Conservation (phyloP, 1,284 basidiomycete species). For the Earliella scabrosa region DNA sequence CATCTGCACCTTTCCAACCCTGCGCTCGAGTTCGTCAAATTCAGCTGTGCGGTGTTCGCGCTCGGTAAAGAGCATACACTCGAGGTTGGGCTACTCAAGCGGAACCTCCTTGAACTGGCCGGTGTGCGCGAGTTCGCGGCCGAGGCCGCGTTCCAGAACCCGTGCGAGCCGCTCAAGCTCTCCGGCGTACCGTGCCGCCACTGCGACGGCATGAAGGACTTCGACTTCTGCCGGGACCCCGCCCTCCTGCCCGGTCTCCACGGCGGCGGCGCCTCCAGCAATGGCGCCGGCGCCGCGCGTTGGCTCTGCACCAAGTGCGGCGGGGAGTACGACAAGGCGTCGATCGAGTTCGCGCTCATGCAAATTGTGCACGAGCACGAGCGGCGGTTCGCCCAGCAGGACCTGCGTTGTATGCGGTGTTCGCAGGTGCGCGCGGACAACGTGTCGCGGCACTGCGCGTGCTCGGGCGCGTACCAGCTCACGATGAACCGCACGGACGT, state of each 20-base stretch:
- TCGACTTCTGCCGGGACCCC: conserved; percentile 95
- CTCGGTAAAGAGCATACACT: conserved; percentile 81
- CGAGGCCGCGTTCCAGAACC: conserved; percentile 88
- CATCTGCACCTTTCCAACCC: conserved; percentile 79
- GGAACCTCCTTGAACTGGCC: conserved; percentile 89
- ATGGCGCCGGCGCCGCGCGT: conserved; percentile 38
- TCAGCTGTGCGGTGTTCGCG: conserved; percentile 80
- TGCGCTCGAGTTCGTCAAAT: conserved; percentile 91
- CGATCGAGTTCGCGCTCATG: conserved; percentile 88
- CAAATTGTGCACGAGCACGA: conserved; percentile 77
- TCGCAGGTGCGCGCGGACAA: conserved; percentile 89
- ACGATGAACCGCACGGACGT: conserved; percentile 74
- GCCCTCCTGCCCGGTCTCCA: conserved; percentile 74
- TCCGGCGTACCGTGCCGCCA: conserved; percentile 89
- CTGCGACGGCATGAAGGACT: conserved; percentile 89
- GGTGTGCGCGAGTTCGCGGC: conserved; percentile 87
- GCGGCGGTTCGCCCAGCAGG: conserved; percentile 85
- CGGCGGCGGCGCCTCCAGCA: conserved; percentile 34
- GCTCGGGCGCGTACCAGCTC: conserved; percentile 84
- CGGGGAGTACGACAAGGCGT: conserved; percentile 86
- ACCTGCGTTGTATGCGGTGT: conserved; percentile 88
- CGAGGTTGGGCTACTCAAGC: conserved; percentile 88
- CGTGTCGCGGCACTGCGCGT: conserved; percentile 84
- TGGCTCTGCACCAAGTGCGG: conserved; percentile 77
- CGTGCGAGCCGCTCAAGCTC: conserved; percentile 90